Evolutionary conservation across 306 rosid genomes (phyloP).

Genomic region (Alnus glutinosa): DNA sequence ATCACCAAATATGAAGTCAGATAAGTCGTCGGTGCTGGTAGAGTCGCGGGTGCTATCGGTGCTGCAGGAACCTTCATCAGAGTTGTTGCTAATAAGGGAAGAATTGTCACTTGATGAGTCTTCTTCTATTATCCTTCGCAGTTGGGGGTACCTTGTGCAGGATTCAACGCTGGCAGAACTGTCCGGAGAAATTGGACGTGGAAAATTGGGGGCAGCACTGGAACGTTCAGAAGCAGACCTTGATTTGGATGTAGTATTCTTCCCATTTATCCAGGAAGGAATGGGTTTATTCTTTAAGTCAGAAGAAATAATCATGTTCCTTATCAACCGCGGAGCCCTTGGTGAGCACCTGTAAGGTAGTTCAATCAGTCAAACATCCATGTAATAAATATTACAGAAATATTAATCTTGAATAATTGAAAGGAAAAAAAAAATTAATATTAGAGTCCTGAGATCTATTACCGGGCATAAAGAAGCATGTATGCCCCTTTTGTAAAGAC

Average conservation of each 20-base stretch:
- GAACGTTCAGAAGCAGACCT: conserved; percentile 30
- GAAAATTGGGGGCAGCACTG: conserved; percentile 30
- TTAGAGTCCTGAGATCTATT: conserved; percentile 15
- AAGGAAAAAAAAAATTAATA: neutral
- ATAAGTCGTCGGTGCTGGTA: conserved; percentile 68
- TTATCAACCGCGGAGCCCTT: conserved; percentile 80
- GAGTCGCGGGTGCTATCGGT: conserved; percentile 74
- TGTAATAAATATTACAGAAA: conserved; percentile 12
- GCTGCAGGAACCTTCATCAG: conserved; percentile 88
- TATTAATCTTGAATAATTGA: neutral
- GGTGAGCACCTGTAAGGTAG: conserved; percentile 74
- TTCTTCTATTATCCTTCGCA: conserved; percentile 61
- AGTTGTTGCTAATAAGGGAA: conserved; percentile 74
- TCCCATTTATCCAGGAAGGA: conserved; percentile 45
- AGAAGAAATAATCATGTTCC: conserved; percentile 45
- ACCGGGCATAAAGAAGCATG: conserved; percentile 96
- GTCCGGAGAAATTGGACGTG: conserved; percentile 32
- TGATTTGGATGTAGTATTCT: conserved; percentile 37
- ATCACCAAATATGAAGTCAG: conserved; percentile 80
- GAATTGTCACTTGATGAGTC: conserved; percentile 91
- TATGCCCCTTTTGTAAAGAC: conserved; percentile 86
- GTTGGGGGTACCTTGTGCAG: conserved; percentile 41
- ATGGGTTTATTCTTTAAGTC: conserved; percentile 53
- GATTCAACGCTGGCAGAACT: conserved; percentile 45
- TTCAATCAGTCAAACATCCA: conserved; percentile 25